Base-by-base conservation (phyloP, 495 filamentous ascomycete species). In the Xylaria intraflava region DNA sequence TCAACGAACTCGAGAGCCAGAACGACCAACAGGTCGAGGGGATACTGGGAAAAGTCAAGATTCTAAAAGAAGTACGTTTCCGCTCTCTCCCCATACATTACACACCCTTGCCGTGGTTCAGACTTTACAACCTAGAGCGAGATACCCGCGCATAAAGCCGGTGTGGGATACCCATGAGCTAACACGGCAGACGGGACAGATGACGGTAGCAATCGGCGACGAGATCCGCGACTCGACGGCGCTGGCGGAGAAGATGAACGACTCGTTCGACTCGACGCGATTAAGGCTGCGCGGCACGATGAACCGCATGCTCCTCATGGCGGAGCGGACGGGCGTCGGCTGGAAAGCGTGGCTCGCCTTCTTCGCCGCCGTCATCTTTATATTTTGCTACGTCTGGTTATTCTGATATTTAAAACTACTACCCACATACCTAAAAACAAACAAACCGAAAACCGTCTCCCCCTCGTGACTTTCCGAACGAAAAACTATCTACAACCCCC, bases 231-330 rank as follows among this genome's bases (percentile, higher is more conserved):
- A 91, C 51, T 90, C 86, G 8, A 85, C 89, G 6, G 82, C 86
- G 6, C 79, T 97, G 6, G 84, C 89, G 10, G 86, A 90, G 61
- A 86, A 85, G 64, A 90, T 90, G 86, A 95, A 96, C 66, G 87
- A 94, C 49, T 79, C 82, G 5, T 98, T 97, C 63, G 93, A 96
- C 59, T 81, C 77, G 58, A 94, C 94, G 41, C 76, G 90, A 44
- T 67, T 88, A 24, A 77, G 87, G 60, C 71, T 98, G 55, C 77
- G 83, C 16, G 88, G 91, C 36, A 97, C 94, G 36, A 97, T 98
- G 93, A 95, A 88, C 62, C 77, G 90, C 26, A 98, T 98, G 93
- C 72, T 97, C 51, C 66, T 90, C 53, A 97, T 98, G 93, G 94
- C 93, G 4, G 84, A 96, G 72, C 75, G 83, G 61, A 94, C 90